Conservation (phyloP, 2,329 filamentous ascomycete species). For the Calonectria hawksworthii region DNA sequence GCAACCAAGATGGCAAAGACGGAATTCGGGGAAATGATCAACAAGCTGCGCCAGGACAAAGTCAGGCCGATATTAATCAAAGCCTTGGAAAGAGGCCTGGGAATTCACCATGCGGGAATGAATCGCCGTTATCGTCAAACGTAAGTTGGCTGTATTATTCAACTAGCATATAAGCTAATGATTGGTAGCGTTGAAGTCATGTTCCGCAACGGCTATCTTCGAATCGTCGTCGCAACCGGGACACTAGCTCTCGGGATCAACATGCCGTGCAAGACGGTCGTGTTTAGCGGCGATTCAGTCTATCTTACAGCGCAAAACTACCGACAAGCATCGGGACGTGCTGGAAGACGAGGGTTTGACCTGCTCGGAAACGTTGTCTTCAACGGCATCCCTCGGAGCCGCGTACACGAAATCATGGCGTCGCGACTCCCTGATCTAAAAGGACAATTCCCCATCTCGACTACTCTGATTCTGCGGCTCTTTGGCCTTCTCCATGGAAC, state of each 20-base stretch:
- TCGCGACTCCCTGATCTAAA: slow-evolving; percentile 80
- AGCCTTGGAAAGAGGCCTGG: slow-evolving; percentile 77
- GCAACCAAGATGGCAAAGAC: slow-evolving; percentile 67
- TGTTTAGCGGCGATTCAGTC: slow-evolving; percentile 81
- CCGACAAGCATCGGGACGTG: slow-evolving; percentile 81
- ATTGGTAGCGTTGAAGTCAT: slow-evolving; percentile 74
- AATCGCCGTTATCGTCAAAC: slow-evolving; percentile 82
- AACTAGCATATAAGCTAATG: slow-evolving; percentile 17
- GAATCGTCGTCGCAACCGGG: slow-evolving; percentile 81
- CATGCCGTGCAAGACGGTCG: slow-evolving; percentile 86
- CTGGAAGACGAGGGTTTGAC: slow-evolving; percentile 85
- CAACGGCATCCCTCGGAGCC: slow-evolving; percentile 71
- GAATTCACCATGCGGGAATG: slow-evolving; percentile 85
- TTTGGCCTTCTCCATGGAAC: slow-evolving; percentile 78
- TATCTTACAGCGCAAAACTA: slow-evolving; percentile 83
- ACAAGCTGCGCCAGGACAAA: slow-evolving; percentile 61
- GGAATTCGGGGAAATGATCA: slow-evolving; percentile 69
- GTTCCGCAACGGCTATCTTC: slow-evolving; percentile 79
- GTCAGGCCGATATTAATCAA: slow-evolving; percentile 66
- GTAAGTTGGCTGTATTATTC: slow-evolving; percentile 49
- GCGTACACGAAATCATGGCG: slow-evolving; percentile 78
- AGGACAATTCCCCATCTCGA: slow-evolving; percentile 84
- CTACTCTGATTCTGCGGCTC: slow-evolving; percentile 77
- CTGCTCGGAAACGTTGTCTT: slow-evolving; percentile 87
- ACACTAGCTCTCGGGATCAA: slow-evolving; percentile 85